Conservation (phyloP, 139 green algal genomes). For the Chlorella sorokiniana region DNA sequence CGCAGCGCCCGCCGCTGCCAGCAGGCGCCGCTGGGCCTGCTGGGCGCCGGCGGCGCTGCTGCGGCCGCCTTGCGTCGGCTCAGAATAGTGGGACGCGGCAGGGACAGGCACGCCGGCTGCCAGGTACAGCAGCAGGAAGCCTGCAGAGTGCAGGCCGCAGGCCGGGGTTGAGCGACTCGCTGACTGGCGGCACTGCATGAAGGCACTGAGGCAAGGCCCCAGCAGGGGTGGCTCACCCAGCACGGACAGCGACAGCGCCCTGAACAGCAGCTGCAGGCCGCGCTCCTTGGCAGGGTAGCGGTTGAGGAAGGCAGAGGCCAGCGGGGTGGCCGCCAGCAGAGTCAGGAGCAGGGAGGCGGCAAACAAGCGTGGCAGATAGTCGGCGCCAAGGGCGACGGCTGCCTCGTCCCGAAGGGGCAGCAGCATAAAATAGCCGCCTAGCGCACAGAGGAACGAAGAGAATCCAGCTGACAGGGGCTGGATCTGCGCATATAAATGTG, state of each 20-base stretch:
- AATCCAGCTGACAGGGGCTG: neutral
- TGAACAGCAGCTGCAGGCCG: slow-evolving; percentile 59
- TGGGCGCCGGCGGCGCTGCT: neutral
- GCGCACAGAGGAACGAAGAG: neutral
- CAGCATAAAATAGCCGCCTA: slow-evolving; percentile 71
- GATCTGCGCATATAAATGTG: neutral
- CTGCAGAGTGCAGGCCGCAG: slow-evolving; percentile 15
- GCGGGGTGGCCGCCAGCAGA: slow-evolving; percentile 41
- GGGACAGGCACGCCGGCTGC: neutral
- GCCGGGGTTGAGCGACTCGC: neutral
- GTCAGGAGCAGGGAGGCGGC: slow-evolving; percentile 37
- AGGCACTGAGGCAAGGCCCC: neutral
- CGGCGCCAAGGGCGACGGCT: slow-evolving; percentile 63
- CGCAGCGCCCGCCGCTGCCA: neutral
- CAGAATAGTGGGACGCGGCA: neutral
- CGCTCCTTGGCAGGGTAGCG: slow-evolving; percentile 32
- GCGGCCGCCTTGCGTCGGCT: neutral
- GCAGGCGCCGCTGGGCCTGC: neutral
- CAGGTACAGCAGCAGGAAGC: slow-evolving; percentile 19
- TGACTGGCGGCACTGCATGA: too few species aligned
- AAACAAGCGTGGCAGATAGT: slow-evolving; percentile 51
- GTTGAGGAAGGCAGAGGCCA: slow-evolving; percentile 40
- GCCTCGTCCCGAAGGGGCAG: slow-evolving; percentile 76
- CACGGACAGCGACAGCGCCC: slow-evolving; percentile 51
- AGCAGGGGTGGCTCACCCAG: slow-evolving; percentile 40